A percentile compares a stretch with the other conserved stretches of the same genome.
Evolutionary conservation across 139 green algal genomes (phyloP).

Genomic region (Auxenochlorella protothecoides): DNA sequence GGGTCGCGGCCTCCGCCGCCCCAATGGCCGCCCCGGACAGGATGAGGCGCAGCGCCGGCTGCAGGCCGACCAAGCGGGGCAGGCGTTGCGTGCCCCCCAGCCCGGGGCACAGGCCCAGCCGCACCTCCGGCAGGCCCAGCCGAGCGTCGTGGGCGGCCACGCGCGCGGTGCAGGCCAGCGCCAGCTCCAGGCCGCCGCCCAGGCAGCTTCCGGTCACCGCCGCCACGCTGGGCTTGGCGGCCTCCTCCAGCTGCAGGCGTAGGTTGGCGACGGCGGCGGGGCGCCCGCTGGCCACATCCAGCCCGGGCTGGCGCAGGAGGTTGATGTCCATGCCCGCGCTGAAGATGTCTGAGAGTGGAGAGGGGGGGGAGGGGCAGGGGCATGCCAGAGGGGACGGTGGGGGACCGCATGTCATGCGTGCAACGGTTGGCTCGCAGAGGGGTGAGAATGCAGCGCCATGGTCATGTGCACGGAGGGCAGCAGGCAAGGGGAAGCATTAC

Average conservation of each 20-base stretch:
- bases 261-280: slow-evolving; percentile 19
- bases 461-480: background rate
- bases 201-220: slow-evolving; percentile 67
- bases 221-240: slow-evolving; percentile 79
- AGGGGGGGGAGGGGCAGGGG: background rate
- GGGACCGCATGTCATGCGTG: background rate
- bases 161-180: slow-evolving; percentile 77
- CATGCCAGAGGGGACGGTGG: background rate
- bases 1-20: slow-evolving; percentile 35
- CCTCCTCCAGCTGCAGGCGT: slow-evolving; percentile 45
- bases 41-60: slow-evolving; percentile 78
- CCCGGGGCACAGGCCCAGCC: slow-evolving; percentile 87
- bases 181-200: slow-evolving; percentile 83
- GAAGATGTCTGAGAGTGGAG: slow-evolving; percentile 44
- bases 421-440: too few relatives aligned
- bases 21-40: slow-evolving; percentile 62
- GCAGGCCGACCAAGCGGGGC: slow-evolving; percentile 82
- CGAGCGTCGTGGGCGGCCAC: slow-evolving; percentile 39
- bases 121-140: slow-evolving; percentile 86
- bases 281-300: slow-evolving; percentile 35
- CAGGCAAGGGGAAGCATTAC: background rate
- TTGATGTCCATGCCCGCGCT: slow-evolving; percentile 85
- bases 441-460: background rate
- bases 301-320: slow-evolving; percentile 36
- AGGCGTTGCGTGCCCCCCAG: slow-evolving; percentile 94